These are phyloP conservation scores for Aspergillus nanangensis DNA, from an alignment of 495 filamentous ascomycete species.

Conservation along the genomic window DNA sequence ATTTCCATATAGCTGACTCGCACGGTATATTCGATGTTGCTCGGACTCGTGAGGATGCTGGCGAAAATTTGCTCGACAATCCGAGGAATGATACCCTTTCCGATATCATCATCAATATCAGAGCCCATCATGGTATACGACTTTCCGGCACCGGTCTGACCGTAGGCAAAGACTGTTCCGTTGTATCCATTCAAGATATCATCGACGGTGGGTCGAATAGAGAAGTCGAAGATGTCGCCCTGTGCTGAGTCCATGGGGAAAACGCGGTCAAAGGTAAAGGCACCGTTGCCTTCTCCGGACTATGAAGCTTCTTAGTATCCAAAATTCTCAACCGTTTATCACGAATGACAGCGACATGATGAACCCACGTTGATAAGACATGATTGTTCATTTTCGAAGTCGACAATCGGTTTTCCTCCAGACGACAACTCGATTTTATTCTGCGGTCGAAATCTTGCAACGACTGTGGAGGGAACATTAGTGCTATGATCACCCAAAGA, in stretches of 20 bases:
- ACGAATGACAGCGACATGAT: no score
- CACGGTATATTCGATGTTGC: constrained; percentile 96
- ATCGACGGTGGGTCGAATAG: constrained; percentile 91
- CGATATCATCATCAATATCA: constrained; percentile 86
- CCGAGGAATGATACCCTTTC: constrained; percentile 90
- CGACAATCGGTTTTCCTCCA: constrained; percentile 87
- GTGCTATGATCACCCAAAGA: no score
- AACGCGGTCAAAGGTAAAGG: constrained; percentile 96
- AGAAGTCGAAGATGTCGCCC: constrained; percentile 92
- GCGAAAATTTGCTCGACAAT: constrained; percentile 98
- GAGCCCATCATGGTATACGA: constrained; percentile 99
- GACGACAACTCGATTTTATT: constrained; percentile 87
- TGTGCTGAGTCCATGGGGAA: constrained; percentile 90
- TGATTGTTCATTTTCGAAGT: constrained; percentile 84
- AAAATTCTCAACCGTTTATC: no score
- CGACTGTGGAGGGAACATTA: constrained; percentile 52
- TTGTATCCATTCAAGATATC: constrained; percentile 99
- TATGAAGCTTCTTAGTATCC: constrained; percentile 24
- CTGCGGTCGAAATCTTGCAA: constrained; percentile 95
- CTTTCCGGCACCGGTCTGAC: constrained; percentile 97
- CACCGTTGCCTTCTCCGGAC: constrained; percentile 77
- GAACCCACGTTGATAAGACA: constrained; percentile 77
- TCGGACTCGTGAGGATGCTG: constrained; percentile 83
- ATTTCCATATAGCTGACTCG: constrained; percentile 99
- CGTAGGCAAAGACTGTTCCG: constrained; percentile 97